These are phyloP conservation scores for Phytophthora tubulina DNA, from an alignment of 352 stramenopile species.

Conservation along the genomic window DNA sequence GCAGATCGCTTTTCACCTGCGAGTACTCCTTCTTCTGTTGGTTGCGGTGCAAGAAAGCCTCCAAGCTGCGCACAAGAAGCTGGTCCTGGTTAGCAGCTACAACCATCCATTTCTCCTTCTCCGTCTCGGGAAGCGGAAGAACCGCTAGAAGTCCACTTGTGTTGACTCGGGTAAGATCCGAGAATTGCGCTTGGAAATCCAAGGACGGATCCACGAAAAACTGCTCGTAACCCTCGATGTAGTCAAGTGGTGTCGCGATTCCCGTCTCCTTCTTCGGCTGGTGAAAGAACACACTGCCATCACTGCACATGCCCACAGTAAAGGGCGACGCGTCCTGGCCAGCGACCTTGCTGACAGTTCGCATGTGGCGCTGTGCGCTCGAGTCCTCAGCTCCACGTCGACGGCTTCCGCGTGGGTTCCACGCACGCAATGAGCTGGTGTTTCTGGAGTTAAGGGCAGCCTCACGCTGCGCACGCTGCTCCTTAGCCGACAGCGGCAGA, in stretches of 20 bases:
- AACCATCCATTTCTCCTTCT: slow-evolving; percentile 82
- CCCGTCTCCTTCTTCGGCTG: slow-evolving; percentile 58
- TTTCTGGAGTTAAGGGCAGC: slow-evolving; percentile 45
- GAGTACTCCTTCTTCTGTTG: slow-evolving; percentile 57
- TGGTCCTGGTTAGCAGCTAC: slow-evolving; percentile 79
- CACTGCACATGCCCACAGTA: slow-evolving; percentile 84
- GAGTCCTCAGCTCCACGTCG: slow-evolving; percentile 60
- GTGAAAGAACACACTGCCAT: slow-evolving; percentile 87
- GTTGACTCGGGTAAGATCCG: slow-evolving; percentile 80
- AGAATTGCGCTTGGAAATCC: slow-evolving; percentile 80
- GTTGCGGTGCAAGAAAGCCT: slow-evolving; percentile 74
- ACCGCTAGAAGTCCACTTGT: slow-evolving; percentile 73
- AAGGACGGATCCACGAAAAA: slow-evolving; percentile 86
- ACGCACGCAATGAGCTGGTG: slow-evolving; percentile 47
- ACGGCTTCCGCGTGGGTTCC: slow-evolving; percentile 50
- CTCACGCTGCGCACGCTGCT: slow-evolving; percentile 60
- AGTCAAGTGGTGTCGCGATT: slow-evolving; percentile 73
- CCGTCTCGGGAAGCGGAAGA: slow-evolving; percentile 57
- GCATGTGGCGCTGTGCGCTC: slow-evolving; percentile 69
- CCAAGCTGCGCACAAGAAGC: slow-evolving; percentile 72
- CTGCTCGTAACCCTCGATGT: slow-evolving; percentile 83
- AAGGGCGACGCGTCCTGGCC: slow-evolving; percentile 69
- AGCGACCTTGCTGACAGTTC: slow-evolving; percentile 75
- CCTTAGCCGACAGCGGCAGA: slow-evolving; percentile 70
- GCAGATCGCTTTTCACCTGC: slow-evolving; percentile 57